These are phyloP conservation scores for carrot (Daucus carota) DNA, from an alignment of 129 eudicot genomes.

Conservation along the genomic window DH1_v3.0 NC_030381.2:46817501-46818000, in stretches of 20 bases:
- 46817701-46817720: slow-evolving; percentile 84
- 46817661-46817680: slow-evolving; percentile 94
- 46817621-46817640: slow-evolving; percentile 62
- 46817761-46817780: neutral
- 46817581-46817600: slow-evolving; percentile 88
- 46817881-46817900: slow-evolving; percentile 72
- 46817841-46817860: slow-evolving; percentile 65
- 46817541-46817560: slow-evolving; percentile 79
- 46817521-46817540: slow-evolving; percentile 98
- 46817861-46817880: slow-evolving; percentile 93
- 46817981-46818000: neutral
- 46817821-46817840: slow-evolving; percentile 49
- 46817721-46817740: slow-evolving; percentile 73
- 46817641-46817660: slow-evolving; percentile 99
- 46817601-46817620: slow-evolving; percentile 89
- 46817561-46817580: slow-evolving; percentile 85
- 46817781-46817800: neutral
- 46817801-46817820: neutral
- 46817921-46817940: slow-evolving; percentile 25
- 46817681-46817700: slow-evolving; percentile 88
- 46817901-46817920: slow-evolving; percentile 82
- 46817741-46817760: slow-evolving; percentile 36
- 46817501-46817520: slow-evolving; percentile 81
- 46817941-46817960: neutral
- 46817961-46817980: neutral